phyloP scores from a whole-genome alignment of 2,329 filamentous ascomycete species.

The Cyphellophora attinorum region DNA sequence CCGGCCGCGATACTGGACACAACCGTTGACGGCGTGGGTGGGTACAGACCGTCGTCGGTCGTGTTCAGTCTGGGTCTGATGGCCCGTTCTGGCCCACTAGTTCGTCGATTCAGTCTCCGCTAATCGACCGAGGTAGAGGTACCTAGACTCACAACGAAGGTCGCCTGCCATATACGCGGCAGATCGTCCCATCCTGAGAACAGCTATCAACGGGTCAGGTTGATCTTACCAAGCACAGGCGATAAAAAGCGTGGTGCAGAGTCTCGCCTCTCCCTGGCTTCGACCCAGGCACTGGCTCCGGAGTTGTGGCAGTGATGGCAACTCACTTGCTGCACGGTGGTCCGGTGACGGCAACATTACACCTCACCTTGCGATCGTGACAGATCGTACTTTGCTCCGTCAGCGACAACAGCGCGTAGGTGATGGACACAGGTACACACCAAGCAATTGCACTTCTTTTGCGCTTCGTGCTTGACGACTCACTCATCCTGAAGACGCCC shows the following conservation, averaged over 20 bases:
- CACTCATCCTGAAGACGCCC: too few species aligned
- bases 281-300: too few species aligned
- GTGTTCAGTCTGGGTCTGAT: constrained; percentile 2
- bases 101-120: not conserved
- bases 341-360: constrained; percentile 23
- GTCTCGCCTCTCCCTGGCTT: too few species aligned
- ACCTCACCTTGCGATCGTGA: constrained; percentile 24
- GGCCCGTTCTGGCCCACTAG: constrained; percentile 4
- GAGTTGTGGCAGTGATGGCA: too few species aligned
- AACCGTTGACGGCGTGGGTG: constrained; percentile 7
- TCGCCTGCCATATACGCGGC: constrained; percentile 8
- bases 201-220: too few species aligned
- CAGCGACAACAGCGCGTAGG: too few species aligned
- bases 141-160: constrained; percentile 5
- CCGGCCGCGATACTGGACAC: constrained; percentile 1
- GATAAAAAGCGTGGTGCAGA: too few species aligned
- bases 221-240: too few species aligned
- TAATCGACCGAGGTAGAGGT: not conserved
- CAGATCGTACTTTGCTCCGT: too few species aligned
- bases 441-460: too few species aligned
- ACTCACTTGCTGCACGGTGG: constrained; percentile 42
- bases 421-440: too few species aligned
- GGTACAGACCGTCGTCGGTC: constrained; percentile 2
- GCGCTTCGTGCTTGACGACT: too few species aligned
- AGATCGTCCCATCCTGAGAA: constrained; percentile 9